These are phyloP conservation scores for Xylaria castorea DNA, from an alignment of 495 filamentous ascomycete genomes.

Conservation along the genomic window DNA sequence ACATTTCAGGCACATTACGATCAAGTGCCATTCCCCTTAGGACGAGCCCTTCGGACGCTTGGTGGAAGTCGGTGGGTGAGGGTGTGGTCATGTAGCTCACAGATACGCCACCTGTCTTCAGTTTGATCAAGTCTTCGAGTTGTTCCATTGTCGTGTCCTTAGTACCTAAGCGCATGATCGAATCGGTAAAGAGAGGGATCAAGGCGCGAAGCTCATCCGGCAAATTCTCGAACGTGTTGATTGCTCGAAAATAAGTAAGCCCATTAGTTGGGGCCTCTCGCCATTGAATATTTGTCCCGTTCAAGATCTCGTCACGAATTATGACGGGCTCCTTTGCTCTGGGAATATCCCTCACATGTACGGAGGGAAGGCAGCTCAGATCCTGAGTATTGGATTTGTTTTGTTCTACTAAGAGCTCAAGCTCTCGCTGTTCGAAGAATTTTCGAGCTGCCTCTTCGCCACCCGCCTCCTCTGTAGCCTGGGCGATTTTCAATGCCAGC, in stretches of 20 bases:
- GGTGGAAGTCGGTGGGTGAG: conserved; percentile 70
- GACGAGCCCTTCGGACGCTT: conserved; percentile 78
- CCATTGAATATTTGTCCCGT: conserved; percentile 80
- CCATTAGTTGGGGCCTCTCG: conserved; percentile 93
- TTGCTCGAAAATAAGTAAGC: conserved; percentile 91
- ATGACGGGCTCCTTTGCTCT: conserved; percentile 73
- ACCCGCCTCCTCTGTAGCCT: conserved; percentile 71
- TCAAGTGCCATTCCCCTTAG: conserved; percentile 88
- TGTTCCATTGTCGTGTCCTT: conserved; percentile 88
- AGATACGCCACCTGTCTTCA: conserved; percentile 92
- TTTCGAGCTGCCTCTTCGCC: conserved; percentile 72
- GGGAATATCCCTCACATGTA: conserved; percentile 87
- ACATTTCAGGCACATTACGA: conserved; percentile 87
- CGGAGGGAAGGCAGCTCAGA: conserved; percentile 83
- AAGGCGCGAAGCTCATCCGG: conserved; percentile 85
- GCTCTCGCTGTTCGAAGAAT: conserved; percentile 73
- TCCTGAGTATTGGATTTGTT: conserved; percentile 81
- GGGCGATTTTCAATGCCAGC: conserved; percentile 70
- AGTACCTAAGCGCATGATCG: conserved; percentile 91
- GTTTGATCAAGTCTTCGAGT: conserved; percentile 91
- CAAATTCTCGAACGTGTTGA: conserved; percentile 78
- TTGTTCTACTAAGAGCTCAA: conserved; percentile 83
- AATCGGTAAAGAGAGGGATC: conserved; percentile 90
- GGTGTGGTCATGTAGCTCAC: conserved; percentile 79
- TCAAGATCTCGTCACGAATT: conserved; percentile 70